These are phyloP conservation scores for Pistacia integerrima DNA, from an alignment of 345 rosid genomes.

Conservation along the genomic window DNA sequence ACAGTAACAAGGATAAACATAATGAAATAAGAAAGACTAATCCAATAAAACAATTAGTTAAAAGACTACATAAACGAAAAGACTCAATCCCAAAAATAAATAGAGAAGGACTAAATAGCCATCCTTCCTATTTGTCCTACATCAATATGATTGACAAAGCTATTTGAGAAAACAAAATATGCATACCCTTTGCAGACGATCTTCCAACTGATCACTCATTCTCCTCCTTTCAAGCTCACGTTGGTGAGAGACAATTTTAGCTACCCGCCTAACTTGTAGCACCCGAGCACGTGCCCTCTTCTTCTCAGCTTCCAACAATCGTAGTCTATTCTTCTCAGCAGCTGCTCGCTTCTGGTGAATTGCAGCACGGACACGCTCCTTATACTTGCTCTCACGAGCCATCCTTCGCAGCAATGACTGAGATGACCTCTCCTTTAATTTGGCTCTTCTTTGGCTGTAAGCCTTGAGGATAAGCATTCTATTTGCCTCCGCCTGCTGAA, in stretches of 20 bases:
- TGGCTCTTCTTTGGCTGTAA: conserved; percentile 69
- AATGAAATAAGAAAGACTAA: no score
- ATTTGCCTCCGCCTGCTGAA: conserved; percentile 89
- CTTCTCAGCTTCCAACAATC: conserved; percentile 86
- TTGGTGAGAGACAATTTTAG: conserved; percentile 69
- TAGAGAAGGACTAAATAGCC: no score
- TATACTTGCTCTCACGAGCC: conserved; percentile 87
- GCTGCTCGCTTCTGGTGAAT: conserved; percentile 87
- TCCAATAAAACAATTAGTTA: no score
- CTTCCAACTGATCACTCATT: conserved; percentile 84
- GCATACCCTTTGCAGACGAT: conserved; percentile 78
- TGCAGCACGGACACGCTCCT: conserved; percentile 76
- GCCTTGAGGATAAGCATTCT: conserved; percentile 87
- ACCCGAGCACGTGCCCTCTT: conserved; percentile 82
- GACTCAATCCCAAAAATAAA: no score
- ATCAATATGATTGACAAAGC: background rate
- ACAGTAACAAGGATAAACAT: no score
- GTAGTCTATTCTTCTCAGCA: conserved; percentile 91
- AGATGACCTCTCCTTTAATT: conserved; percentile 74
- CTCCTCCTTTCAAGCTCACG: conserved; percentile 91
- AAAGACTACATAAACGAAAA: no score
- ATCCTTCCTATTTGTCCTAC: no score
- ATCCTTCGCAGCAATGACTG: conserved; percentile 78
- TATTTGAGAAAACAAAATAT: conserved; percentile 10
- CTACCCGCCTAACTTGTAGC: conserved; percentile 69